Evolutionary conservation across 2,329 filamentous ascomycete species (phyloP), one percentile per base, ranked within the genome.

Genomic region (Cytospora piceae): DNA sequence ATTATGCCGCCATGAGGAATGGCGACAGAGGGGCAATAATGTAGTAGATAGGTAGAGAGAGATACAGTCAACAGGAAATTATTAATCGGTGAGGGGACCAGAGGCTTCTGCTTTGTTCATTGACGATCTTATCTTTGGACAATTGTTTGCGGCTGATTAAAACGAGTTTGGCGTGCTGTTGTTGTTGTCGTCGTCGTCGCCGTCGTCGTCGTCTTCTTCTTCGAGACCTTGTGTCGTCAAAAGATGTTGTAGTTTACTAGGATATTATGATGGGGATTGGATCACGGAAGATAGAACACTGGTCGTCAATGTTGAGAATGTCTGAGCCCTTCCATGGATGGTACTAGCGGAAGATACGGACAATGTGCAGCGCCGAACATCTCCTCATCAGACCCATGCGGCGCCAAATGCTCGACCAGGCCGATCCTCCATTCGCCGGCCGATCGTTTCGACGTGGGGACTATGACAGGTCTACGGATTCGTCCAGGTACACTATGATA

Each of bases 1-100:
- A 85, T 85, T 87, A 87, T 58, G 66, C 66, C 85, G 85, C 85
- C 85, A 87, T 87, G 77, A 81, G 83, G 80, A 83, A 80, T 77
- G 78, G 69, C 64, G 71, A 69, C 69, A 67, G 69, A 56, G 67
- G 66, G 68, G 67, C 66, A 67, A 57, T 29, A 49, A 34, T 5
- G 32, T 34, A 34, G 32, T 34, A 29, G 27, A 37, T 37, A 54
- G 46, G 49, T 34, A 63, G 51, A 29, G 27, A 29, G 5, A 29
- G 52, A 34, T 37, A 42, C 39, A 31, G 42, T 57, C 53, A 51
- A 37, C 54, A 31, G 39, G 53, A 14, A 15, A 37, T 15, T 37
- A 51, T 51, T 37, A 52, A 57, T 57, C 42, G 61, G 27, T 39
- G 61, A 31, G 53, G 54, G 54, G 54, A 42, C 53, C 37, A 46